Evolutionary conservation across 139 green algal genomes (phyloP).

Genomic region (Edaphochlamys debaryana): DNA sequence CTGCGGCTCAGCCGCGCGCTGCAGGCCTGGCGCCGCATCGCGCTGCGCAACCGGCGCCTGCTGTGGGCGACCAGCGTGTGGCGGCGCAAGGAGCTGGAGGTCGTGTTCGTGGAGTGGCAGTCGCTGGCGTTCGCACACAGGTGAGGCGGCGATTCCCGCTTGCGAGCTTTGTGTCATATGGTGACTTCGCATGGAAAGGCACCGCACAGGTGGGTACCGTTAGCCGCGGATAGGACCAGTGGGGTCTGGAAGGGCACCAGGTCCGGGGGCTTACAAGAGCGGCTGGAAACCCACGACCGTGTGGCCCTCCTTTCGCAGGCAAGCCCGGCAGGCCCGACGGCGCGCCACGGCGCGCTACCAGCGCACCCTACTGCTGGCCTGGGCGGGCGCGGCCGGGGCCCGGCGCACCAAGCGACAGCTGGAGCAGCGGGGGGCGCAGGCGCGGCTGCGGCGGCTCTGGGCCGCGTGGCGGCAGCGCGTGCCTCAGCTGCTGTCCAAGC

Average conservation of each 20-base stretch:
- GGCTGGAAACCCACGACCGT: too few species aligned
- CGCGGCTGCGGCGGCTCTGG: conserved; percentile 26
- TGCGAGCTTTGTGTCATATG: too few species aligned
- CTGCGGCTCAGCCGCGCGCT: conserved; percentile 30
- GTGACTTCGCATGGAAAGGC: background rate
- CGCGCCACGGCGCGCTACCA: background rate
- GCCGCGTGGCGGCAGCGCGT: background rate
- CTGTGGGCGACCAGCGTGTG: conserved; percentile 32
- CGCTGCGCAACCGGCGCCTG: conserved; percentile 34
- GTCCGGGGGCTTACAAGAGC: too few species aligned
- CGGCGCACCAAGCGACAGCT: background rate
- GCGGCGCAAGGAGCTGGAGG: conserved; percentile 22
- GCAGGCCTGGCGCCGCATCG: conserved; percentile 29
- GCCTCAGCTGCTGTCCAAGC: background rate
- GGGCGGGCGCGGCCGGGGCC: background rate
- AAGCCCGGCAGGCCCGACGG: conserved; percentile 7
- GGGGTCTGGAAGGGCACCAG: too few species aligned
- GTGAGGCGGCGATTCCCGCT: too few species aligned
- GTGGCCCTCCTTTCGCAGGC: background rate
- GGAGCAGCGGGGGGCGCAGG: background rate
- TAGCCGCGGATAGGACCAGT: too few species aligned
- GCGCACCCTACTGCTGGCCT: conserved; percentile 15
- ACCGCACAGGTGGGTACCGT: too few species aligned
- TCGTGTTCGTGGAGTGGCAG: conserved; percentile 15
- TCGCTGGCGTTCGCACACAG: background rate